Evolutionary conservation across 2,329 filamentous ascomycete genomes (phyloP), one percentile per base, ranked within the genome.

Genomic region (Remersonia thermophila): DNA sequence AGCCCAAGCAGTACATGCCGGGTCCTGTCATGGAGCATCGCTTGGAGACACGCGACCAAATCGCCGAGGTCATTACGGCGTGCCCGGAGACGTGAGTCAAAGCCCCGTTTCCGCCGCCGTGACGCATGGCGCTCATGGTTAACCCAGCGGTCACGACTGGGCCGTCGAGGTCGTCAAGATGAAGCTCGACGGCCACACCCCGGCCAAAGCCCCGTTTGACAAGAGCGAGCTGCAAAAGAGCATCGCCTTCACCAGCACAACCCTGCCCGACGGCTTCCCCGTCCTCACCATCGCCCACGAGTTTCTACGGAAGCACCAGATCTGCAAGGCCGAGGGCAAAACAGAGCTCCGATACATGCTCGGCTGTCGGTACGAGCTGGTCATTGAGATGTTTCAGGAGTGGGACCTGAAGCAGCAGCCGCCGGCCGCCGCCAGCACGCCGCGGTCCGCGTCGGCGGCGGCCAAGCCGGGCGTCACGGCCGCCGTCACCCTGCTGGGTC

Each of bases 61-160:
- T 36, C 7, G 39, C 47, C 3, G 49, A 55, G 25, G 39, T 58
- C 11, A 41, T 47, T 2, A 54, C 47, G n/a, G 42, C 54, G 6
- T 57, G 56, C 28, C 48, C 56, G 3, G 51, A 53, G 35, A 55
- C 48, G 58, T 56, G 48, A 42, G 51, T 43, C n/a, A n/a, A n/a
- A n/a, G n/a, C n/a, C n/a, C n/a, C n/a, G n/a, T n/a, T n/a, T n/a
- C n/a, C n/a, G n/a, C n/a, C n/a, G n/a, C n/a, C n/a, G n/a, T n/a
- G n/a, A n/a, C n/a, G n/a, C n/a, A n/a, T 53, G 29, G 54, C 37
- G 28, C 15, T 32, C 4, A 23, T 20, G 8, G 9, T 12, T 3
- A 32, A 1, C 8, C 10, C 15, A 61, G 60, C 28, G 38, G 38
- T 3, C 42, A 58, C 7, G 60, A 64, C 40, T 65, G 62, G 62